Evolutionary conservation across 768 basidiomycete species (phyloP).

Genomic region (Gloeostereum incarnatum): DNA sequence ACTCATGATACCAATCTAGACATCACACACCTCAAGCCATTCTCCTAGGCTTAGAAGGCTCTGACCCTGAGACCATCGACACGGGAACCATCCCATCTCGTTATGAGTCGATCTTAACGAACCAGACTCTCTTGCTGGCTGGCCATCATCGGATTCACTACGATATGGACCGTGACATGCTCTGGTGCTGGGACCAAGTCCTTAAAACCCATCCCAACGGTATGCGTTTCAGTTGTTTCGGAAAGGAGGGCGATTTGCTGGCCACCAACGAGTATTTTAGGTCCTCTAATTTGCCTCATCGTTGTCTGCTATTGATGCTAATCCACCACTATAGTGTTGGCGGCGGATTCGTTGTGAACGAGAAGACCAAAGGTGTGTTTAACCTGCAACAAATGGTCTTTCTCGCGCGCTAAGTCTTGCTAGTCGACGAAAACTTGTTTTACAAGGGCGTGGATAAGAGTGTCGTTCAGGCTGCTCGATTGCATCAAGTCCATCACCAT

Average conservation of each 20-base stretch:
- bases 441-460: slow-evolving; percentile 88
- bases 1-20: slow-evolving; percentile 23
- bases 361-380: slow-evolving; percentile 71
- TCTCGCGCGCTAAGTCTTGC: slow-evolving; percentile 1
- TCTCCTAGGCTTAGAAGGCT: slow-evolving; percentile 75
- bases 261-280: slow-evolving; percentile 95
- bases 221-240: slow-evolving; percentile 87
- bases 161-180: slow-evolving; percentile 86
- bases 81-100: slow-evolving; percentile 74
- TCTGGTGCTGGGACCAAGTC: slow-evolving; percentile 88
- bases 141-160: slow-evolving; percentile 74
- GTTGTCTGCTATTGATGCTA: not conserved
- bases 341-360: slow-evolving; percentile 92
- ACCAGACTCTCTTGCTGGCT: slow-evolving; percentile 59
- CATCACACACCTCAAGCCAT: slow-evolving; percentile 87
- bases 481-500: slow-evolving; percentile 52
- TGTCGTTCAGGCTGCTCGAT: slow-evolving; percentile 69
- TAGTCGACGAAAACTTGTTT: slow-evolving; percentile 89
- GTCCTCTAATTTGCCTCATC: slow-evolving; percentile 13
- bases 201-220: slow-evolving; percentile 87
- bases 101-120: slow-evolving; percentile 57
- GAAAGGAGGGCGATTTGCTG: slow-evolving; percentile 70
- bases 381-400: slow-evolving; percentile 1
- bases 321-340: slow-evolving; percentile 56
- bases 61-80: slow-evolving; percentile 91